Evolutionary conservation across 2,329 filamentous ascomycete species (phyloP).

Genomic region (Alternaria solani): DNA sequence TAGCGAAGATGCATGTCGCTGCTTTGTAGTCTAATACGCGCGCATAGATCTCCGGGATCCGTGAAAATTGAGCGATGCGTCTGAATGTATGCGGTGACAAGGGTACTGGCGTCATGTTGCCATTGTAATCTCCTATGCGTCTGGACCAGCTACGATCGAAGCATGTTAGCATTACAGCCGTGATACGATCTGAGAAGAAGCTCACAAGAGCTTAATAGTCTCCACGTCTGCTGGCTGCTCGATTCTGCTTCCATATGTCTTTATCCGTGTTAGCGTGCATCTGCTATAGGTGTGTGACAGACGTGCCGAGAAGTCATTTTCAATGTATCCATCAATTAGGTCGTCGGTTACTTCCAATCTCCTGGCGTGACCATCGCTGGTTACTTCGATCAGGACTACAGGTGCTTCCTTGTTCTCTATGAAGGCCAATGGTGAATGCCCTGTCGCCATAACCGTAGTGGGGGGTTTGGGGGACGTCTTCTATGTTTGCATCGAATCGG

Average conservation of each 20-base stretch:
- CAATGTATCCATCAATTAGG: conserved; percentile 5
- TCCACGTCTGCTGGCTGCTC: background rate
- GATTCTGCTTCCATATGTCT: background rate
- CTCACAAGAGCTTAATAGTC: conserved; percentile 4
- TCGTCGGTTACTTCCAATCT: background rate
- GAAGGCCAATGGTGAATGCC: background rate
- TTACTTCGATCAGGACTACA: background rate
- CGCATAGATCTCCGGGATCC: background rate
- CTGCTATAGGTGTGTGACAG: too few species aligned
- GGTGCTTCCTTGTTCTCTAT: background rate
- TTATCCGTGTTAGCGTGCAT: background rate
- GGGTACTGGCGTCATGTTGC: background rate
- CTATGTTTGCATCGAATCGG: too few species aligned
- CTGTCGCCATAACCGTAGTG: too few species aligned
- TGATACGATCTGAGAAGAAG: background rate
- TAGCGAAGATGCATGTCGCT: background rate
- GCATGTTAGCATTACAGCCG: background rate
- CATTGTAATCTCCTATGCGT: background rate
- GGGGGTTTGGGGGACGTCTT: too few species aligned
- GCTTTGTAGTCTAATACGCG: background rate
- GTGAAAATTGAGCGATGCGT: background rate
- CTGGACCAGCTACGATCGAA: background rate
- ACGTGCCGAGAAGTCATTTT: conserved; percentile 2
- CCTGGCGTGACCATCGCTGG: background rate
- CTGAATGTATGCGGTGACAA: background rate